Evolutionary conservation across 2,329 filamentous ascomycete species (phyloP).

Genomic region (Aspergillus sp.): DNA sequence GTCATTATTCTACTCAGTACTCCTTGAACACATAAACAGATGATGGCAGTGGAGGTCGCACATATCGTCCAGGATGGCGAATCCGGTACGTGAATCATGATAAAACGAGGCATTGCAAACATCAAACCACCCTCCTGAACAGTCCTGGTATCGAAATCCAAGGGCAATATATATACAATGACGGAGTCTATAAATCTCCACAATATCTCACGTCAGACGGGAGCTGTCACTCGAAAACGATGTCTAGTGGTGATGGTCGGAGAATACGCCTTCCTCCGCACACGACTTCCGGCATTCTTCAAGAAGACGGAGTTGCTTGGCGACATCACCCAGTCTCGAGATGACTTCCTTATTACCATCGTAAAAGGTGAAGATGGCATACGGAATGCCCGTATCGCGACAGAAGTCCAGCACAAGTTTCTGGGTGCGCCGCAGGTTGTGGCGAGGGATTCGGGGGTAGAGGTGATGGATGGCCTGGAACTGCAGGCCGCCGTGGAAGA

Average conservation of each 20-base stretch:
- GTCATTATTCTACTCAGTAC: no score
- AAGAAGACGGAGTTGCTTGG: conserved; percentile 73
- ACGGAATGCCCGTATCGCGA: conserved; percentile 76
- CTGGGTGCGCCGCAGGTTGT: conserved; percentile 75
- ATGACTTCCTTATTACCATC: conserved; percentile 81
- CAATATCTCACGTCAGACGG: no score
- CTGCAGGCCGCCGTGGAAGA: conserved; percentile 82
- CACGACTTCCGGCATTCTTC: conserved; percentile 65
- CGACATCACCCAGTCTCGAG: conserved; percentile 71
- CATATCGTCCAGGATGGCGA: no score
- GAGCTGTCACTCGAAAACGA: no score
- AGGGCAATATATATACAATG: not conserved
- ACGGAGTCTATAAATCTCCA: not conserved
- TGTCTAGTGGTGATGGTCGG: conserved; percentile 28
- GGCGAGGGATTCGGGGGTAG: conserved; percentile 77
- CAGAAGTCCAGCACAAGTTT: conserved; percentile 78
- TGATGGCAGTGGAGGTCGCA: no score
- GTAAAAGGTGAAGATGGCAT: conserved; percentile 80
- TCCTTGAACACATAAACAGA: no score
- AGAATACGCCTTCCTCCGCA: conserved; percentile 29
- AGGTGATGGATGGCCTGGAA: conserved; percentile 88
- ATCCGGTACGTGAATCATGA: no score
- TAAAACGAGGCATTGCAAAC: no score
- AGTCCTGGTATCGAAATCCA: no score
- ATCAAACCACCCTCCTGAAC: no score